Percentiles rank a stretch among this genome's conserved stretches.
Conservation (phyloP, 2,329 filamentous ascomycete genomes). For the Fusarium algeriense region DNA sequence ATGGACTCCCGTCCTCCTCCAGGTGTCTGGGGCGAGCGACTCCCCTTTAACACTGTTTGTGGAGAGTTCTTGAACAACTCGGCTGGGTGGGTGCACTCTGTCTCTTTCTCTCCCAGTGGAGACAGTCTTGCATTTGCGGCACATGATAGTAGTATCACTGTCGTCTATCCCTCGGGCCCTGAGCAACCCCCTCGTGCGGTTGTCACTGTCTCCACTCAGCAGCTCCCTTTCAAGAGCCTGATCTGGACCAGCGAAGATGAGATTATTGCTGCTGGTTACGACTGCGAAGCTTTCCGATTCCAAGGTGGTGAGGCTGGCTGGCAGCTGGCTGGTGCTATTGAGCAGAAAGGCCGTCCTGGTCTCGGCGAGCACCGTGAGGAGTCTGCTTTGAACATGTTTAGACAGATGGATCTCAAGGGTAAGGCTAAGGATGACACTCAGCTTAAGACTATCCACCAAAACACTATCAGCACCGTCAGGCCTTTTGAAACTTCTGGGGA, state of each 20-base stretch:
- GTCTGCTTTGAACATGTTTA: slow-evolving; percentile 97
- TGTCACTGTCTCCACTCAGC: slow-evolving; percentile 87
- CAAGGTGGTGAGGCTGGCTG: slow-evolving; percentile 83
- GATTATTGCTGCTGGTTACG: slow-evolving; percentile 95
- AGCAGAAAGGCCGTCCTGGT: slow-evolving; percentile 75
- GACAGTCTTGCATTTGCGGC: slow-evolving; percentile 93
- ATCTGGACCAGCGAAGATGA: slow-evolving; percentile 93
- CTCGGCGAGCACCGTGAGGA: slow-evolving; percentile 80
- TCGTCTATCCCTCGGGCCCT: slow-evolving; percentile 92
- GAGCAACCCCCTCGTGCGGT: slow-evolving; percentile 93
- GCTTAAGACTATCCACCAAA: slow-evolving; percentile 95
- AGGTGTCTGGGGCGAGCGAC: slow-evolving; percentile 90
- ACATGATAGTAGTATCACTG: slow-evolving; percentile 95
- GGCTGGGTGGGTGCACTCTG: slow-evolving; percentile 95
- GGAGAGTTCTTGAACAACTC: slow-evolving; percentile 97
- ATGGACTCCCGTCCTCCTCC: slow-evolving; percentile 88
- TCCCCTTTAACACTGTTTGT: slow-evolving; percentile 98
- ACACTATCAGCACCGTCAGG: slow-evolving; percentile 89
- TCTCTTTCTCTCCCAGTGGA: slow-evolving; percentile 92
- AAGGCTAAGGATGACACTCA: slow-evolving; percentile 93
- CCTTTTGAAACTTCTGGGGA: slow-evolving; percentile 76
- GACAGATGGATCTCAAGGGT: slow-evolving; percentile 98
- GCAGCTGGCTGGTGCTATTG: slow-evolving; percentile 84
- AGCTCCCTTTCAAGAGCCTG: slow-evolving; percentile 91
- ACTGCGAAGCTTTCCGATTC: slow-evolving; percentile 90